Evolutionary conservation across 148 eudicot species (phyloP), one percentile per base, ranked within the genome.

Genomic region (Camellia lanceoleosa): DNA sequence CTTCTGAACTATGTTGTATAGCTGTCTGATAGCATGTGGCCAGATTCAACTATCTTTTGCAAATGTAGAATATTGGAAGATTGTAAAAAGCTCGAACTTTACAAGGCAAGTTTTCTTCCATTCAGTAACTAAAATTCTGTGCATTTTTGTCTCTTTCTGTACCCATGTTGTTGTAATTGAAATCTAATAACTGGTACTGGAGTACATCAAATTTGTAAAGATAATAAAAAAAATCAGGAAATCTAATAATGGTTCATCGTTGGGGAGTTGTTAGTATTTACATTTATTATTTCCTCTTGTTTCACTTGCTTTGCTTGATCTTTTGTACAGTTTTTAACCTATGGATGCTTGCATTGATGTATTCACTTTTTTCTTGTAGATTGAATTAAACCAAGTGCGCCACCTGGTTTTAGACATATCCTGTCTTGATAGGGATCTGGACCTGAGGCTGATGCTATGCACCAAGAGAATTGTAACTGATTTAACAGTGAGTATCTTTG

Each of bases 361-460:
- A n/a, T 3, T 18, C 30, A 16, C 8, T 6, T 71, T 52, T 71
- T 47, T 71, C 59, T 46, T 61, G 43, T 46, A 81, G 84, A 44
- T 76, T 68, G 75, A 68, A 46, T 43, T 69, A 42, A 68, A 62
- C 58, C 59, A 44, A 51, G 18, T 76, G 60, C 84, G 84, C 61
- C 80, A 81, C 52, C 44, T 76, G 56, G 84, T 76, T 46, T 79
- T 66, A 19, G 84, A 81, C 67, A 23, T 76, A 56, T 76, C 76
- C 38, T 81, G 84, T 52, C 80, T 76, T 68, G 80, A 23, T 70
- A 81, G 41, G 70, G 52, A 71, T 23, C 62, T 76, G 15, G 80
- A 81, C 62, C 41, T 81, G 80, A 81, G 84, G 61, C 71, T 81
- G 20, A 69, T 76, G 84, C 61, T 81, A 30, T 16, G 23, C 63